Base-by-base conservation (phyloP, 169 alveolate genomes). In the Plasmodium coatneyi region DNA sequence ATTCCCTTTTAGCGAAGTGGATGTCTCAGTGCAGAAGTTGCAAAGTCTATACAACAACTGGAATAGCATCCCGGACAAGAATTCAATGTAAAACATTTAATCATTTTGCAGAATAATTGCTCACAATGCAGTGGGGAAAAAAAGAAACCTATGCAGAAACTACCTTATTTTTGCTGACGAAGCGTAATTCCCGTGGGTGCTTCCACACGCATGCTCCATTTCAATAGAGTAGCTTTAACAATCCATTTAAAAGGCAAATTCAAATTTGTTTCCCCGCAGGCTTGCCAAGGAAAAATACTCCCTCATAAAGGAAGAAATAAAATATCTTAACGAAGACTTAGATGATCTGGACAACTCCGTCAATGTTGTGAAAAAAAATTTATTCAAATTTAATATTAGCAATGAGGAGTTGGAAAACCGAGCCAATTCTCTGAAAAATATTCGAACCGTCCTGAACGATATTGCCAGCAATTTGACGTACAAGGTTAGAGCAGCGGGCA, bases 281-380 rank as follows among this genome's bases (percentile, higher is more conserved):
- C 71, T 80, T 22, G 94, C 94, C 80, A 90, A 54, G 82, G 94
- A 90, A 14, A 90, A 79, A 71, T 90, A 80, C 52, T 10, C 25
- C 41, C 82, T 56, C 43, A 90, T 90, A 66, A 90, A 56, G 34
- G 94, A 90, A 54, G 94, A 90, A 80, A 90, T 90, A 90, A 90
- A 90, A 70, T 90, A 90, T 36, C 76, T 90, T 43, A 80, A 90
- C 82, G 78, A 80, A 60, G 94, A 90, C 74, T 25, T 90, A 71
- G 80, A 90, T 34, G 94, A 90, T 28, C 82, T 90, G 34, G 91
- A 90, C 25, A 90, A 80, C 82, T 80, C 94, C 6, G 83, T 90
- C 16, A 70, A 90, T 70, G 66, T 90, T 43, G 94, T 90, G 6
- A 90, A 90, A 70, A 90, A 80, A n/a, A 90, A 90, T 81, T 28